Evolutionary conservation across 768 basidiomycete species (phyloP), one percentile per base, ranked within the genome.

Genomic region (Rhizopogon sp.): DNA sequence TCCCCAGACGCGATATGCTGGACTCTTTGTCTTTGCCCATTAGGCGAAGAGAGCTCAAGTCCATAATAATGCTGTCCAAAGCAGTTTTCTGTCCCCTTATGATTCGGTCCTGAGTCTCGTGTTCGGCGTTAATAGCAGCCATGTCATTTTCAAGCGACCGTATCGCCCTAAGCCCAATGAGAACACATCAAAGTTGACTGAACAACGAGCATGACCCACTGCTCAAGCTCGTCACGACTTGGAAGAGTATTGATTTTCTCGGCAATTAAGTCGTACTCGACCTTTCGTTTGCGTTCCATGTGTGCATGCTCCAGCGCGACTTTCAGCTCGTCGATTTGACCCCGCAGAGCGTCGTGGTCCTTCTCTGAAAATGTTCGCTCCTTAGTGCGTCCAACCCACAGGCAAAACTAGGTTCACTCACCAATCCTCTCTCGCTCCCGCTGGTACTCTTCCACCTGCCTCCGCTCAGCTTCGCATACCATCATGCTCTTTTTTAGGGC

Each of bases 401-500:
- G 9, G 22, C 47, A 6, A 37, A 16, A 14, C 14, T 49, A 9
- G 16, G 31, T 49, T 16, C n/a, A 75, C 82, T 43, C 65, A 88
- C 91, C 88, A 63, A 92, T 88, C 58, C 81, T 71, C 60, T 81
- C 77, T 46, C 81, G 79, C 62, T 90, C 89, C 43, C 79, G 75
- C 61, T 90, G 80, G 64, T 93, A 93, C 66, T 91, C 86, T 62
- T 90, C 84, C 1, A 92, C 90, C 71, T 93, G 90, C 62, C 90
- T 77, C 51, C 82, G 80, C 72, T 93, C 91, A 7, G 90, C 92
- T 64, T 92, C 86, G 62, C 89, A 92, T 43, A 90, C 84, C 83
- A 93, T 88, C 37, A 77, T 74, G 60, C 82, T 87, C 72, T 93
- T 93, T 73, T 85, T 82, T 60, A 93, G 72, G 53, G 81, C 70